phyloP scores from a whole-genome alignment of 768 basidiomycete genomes.

The Boletus pseudopeckii region DNA sequence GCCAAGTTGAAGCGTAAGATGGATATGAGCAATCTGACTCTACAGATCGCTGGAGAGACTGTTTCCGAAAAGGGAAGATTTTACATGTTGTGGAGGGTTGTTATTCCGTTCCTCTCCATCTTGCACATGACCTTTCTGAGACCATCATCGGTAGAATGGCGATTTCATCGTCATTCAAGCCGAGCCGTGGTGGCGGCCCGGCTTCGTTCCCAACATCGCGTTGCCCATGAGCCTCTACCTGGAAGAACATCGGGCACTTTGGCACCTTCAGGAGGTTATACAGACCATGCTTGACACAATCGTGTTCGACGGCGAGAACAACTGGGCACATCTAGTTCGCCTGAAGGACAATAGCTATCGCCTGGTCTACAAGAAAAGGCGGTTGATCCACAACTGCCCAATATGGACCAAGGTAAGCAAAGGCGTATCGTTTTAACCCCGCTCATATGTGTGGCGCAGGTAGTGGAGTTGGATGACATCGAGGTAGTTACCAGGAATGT shows the following conservation, averaged over 20 bases:
- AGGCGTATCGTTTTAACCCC: background rate
- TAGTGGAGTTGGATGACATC: constrained; percentile 31
- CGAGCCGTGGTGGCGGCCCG: constrained; percentile 28
- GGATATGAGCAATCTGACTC: constrained; percentile 24
- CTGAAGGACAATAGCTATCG: constrained; percentile 26
- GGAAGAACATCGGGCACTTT: constrained; percentile 23
- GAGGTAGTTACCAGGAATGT: constrained; percentile 16
- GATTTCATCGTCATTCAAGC: constrained; percentile 29
- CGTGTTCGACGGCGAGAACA: constrained; percentile 29
- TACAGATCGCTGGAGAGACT: constrained; percentile 13
- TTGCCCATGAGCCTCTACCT: background rate
- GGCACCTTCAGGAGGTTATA: constrained; percentile 28
- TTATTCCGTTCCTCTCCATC: background rate
- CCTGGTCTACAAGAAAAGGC: constrained; percentile 27
- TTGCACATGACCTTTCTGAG: constrained; percentile 4
- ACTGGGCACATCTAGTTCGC: constrained; percentile 34
- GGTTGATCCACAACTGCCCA: constrained; percentile 13
- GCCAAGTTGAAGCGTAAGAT: constrained; percentile 22
- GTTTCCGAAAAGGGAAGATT: constrained; percentile 14
- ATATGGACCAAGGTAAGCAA: constrained; percentile 32
- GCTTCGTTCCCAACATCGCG: background rate
- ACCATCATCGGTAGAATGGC: constrained; percentile 19
- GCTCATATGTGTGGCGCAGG: constrained; percentile 19
- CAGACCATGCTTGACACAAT: constrained; percentile 34
- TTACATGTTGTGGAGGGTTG: constrained; percentile 29